Evolutionary conservation across 2,329 filamentous ascomycete species (phyloP).

Genomic region (Hypoxylon sp.): DNA sequence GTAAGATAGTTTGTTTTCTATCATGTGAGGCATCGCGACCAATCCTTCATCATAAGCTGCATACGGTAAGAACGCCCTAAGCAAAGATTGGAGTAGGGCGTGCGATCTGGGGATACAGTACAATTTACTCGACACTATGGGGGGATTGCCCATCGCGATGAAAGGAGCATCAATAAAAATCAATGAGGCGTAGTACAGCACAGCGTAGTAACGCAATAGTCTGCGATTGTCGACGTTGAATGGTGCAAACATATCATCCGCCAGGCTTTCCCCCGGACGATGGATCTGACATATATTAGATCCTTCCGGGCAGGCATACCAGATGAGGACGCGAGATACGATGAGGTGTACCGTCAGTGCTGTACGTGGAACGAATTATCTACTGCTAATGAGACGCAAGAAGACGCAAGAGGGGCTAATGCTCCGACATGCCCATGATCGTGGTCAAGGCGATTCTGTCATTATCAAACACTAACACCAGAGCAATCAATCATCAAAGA

Average conservation of each 20-base stretch:
- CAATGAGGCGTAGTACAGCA: conserved; percentile 13
- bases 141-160: conserved; percentile 7
- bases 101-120: conserved; percentile 12
- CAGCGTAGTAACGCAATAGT: conserved; percentile 24
- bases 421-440: not conserved
- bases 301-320: conserved; percentile 35
- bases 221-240: conserved; percentile 28
- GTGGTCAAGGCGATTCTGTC: conserved; percentile 19
- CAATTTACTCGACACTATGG: conserved; percentile 3
- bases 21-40: conserved; percentile 9
- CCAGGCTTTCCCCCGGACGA: conserved; percentile 38
- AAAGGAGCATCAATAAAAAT: conserved; percentile 21
- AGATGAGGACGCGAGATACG: conserved; percentile 30
- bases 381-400: conserved; percentile 11
- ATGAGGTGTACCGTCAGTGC: conserved; percentile 21
- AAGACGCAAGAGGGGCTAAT: conserved; percentile 19
- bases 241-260: conserved; percentile 35
- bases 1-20: conserved; percentile 5
- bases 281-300: conserved; percentile 42
- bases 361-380: conserved; percentile 30
- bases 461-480: conserved; percentile 11
- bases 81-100: conserved; percentile 13
- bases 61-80: conserved; percentile 2
- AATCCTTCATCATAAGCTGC: conserved; percentile 8
- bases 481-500: conserved; percentile 26